These are phyloP conservation scores for Colletotrichum tropicale DNA, from an alignment of 2,329 filamentous ascomycete genomes.

Conservation along the genomic window DNA sequence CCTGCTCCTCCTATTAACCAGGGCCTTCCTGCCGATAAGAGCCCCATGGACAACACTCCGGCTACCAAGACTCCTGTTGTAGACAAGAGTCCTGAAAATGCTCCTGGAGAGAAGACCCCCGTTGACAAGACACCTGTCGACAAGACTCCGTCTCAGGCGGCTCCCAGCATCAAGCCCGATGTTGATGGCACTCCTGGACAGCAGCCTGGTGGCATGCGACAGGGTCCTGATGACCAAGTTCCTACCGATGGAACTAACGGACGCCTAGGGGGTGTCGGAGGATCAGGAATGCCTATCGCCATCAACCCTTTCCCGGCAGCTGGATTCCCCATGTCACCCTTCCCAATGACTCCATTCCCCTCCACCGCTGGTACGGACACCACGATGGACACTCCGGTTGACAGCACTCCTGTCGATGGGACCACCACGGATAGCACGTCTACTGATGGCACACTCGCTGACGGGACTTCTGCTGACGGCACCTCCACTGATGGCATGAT, in stretches of 20 bases:
- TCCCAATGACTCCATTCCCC: not conserved
- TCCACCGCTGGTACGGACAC: not conserved
- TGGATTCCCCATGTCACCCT: not conserved
- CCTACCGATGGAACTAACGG: accelerated
- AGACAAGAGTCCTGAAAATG: not conserved
- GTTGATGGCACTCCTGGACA: not conserved
- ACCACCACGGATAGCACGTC: not conserved
- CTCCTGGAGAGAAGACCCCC: accelerated
- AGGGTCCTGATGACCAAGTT: not conserved
- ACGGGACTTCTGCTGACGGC: not conserved
- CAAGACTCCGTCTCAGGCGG: not conserved
- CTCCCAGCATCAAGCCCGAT: not conserved
- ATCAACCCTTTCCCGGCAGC: not conserved
- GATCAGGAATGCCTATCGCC: not conserved
- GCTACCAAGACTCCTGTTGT: not conserved
- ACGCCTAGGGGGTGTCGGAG: not conserved
- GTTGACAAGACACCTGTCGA: not conserved
- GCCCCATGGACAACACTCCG: not conserved
- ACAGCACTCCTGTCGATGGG: not conserved
- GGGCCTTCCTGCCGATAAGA: not conserved
- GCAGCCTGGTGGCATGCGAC: not conserved
- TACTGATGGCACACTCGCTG: not conserved
- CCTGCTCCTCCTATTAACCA: not conserved
- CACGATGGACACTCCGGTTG: not conserved
- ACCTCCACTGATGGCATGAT: not conserved